Evolutionary conservation across 208 protist species (phyloP).

Genomic region (Trypanosoma avium): DNA sequence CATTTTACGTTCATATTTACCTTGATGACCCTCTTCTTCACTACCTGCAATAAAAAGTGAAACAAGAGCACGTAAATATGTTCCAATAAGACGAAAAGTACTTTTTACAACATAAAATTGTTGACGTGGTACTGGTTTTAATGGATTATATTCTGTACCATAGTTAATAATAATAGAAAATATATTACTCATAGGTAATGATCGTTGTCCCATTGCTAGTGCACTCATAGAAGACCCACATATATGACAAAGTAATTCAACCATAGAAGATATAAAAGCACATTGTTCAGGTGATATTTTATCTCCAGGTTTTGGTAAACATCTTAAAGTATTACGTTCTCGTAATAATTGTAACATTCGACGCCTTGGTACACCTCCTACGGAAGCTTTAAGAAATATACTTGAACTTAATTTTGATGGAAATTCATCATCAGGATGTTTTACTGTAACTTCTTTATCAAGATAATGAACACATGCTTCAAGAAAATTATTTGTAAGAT

Average conservation of each 20-base stretch:
- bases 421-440: constrained; percentile 59
- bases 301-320: constrained; percentile 30
- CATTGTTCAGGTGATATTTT: constrained; percentile 33
- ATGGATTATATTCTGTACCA: constrained; percentile 22
- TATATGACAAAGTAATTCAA: constrained; percentile 73
- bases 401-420: constrained; percentile 52
- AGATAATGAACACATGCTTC: constrained; percentile 36
- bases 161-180: constrained; percentile 29
- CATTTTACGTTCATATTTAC: constrained; percentile 35
- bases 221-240: constrained; percentile 56
- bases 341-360: constrained; percentile 69
- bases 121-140: neutral
- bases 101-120: constrained; percentile 1
- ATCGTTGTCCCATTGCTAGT: constrained; percentile 52
- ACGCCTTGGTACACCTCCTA: constrained; percentile 52
- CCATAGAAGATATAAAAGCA: constrained; percentile 56
- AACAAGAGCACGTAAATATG: constrained; percentile 61
- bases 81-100: constrained; percentile 55
- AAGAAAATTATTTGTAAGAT: constrained; percentile 58
- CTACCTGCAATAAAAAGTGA: constrained; percentile 58
- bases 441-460: constrained; percentile 39
- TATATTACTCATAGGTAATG: constrained; percentile 47
- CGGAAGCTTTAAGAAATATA: constrained; percentile 48
- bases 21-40: constrained; percentile 44
- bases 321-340: constrained; percentile 47